Evolutionary conservation across 495 filamentous ascomycete genomes (phyloP).

Genomic region (Sordaria brevicollis): DNA sequence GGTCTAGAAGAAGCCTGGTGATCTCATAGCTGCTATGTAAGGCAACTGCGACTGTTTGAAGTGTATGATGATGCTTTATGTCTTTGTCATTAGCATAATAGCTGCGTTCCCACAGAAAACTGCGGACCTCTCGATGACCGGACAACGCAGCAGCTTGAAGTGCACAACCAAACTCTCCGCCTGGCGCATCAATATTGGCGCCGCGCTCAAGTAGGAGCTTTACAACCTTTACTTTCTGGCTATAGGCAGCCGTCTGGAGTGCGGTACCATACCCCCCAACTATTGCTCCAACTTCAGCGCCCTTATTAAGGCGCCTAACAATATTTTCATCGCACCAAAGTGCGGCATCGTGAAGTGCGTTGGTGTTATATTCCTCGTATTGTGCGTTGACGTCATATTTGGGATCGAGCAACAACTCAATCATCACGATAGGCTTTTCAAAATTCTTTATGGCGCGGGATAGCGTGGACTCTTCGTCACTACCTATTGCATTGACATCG

Average conservation of each 20-base stretch:
- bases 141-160: slow-evolving; percentile 11
- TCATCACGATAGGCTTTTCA: too few relatives aligned
- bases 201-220: slow-evolving; percentile 1
- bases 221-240: background rate
- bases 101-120: too few relatives aligned
- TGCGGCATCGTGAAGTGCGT: slow-evolving; percentile 13
- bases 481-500: slow-evolving; percentile 14
- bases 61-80: too few relatives aligned
- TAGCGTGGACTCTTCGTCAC: too few relatives aligned
- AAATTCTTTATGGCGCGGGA: too few relatives aligned
- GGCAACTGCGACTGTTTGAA: too few relatives aligned
- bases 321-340: background rate
- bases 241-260: background rate
- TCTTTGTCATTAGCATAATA: too few relatives aligned
- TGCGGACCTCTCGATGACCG: slow-evolving; percentile 13
- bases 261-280: slow-evolving; percentile 9
- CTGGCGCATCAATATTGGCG: slow-evolving; percentile 16
- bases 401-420: too few relatives aligned
- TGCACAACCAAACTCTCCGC: slow-evolving; percentile 12
- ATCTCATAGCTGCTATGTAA: too few relatives aligned
- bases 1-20: background rate
- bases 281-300: slow-evolving; percentile 16
- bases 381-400: too few relatives aligned
- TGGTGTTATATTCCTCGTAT: too few relatives aligned
- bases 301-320: background rate